Conservation (phyloP, 257 asterid species). For the Agastache rugosa region DNA sequence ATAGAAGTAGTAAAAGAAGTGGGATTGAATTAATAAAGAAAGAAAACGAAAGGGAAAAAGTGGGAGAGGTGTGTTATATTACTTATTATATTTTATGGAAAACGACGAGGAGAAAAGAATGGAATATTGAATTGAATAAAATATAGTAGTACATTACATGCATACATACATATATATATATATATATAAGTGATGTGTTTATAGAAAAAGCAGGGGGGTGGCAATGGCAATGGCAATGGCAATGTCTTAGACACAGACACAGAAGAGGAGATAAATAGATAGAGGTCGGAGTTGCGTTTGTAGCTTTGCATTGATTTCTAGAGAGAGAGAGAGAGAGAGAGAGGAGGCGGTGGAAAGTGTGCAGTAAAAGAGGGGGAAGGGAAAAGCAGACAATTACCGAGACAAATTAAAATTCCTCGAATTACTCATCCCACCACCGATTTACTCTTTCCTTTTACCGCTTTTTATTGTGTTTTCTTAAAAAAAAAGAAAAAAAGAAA, state of each 20-base stretch:
- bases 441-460: background rate
- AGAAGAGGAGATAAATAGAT: too few relatives aligned
- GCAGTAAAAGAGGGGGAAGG: background rate
- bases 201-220: background rate
- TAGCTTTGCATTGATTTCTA: background rate
- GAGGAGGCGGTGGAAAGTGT: slow-evolving; percentile 33
- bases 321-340: background rate
- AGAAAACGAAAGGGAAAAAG: slow-evolving; percentile 20
- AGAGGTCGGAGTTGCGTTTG: background rate
- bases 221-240: too few relatives aligned
- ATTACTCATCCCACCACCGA: slow-evolving; percentile 28
- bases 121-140: background rate
- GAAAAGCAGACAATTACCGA: slow-evolving; percentile 37
- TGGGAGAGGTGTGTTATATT: background rate
- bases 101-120: background rate
- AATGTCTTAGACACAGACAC: background rate
- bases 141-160: background rate
- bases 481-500: too few relatives aligned
- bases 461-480: background rate
- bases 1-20: background rate
- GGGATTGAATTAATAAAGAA: slow-evolving; percentile 7
- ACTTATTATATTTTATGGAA: background rate
- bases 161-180: background rate
- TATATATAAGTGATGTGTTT: background rate
- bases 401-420: slow-evolving; percentile 37